Evolutionary conservation across 2,329 filamentous ascomycete species (phyloP), one percentile per base, ranked within the genome.

Genomic region (Pleomassaria siparia): DNA sequence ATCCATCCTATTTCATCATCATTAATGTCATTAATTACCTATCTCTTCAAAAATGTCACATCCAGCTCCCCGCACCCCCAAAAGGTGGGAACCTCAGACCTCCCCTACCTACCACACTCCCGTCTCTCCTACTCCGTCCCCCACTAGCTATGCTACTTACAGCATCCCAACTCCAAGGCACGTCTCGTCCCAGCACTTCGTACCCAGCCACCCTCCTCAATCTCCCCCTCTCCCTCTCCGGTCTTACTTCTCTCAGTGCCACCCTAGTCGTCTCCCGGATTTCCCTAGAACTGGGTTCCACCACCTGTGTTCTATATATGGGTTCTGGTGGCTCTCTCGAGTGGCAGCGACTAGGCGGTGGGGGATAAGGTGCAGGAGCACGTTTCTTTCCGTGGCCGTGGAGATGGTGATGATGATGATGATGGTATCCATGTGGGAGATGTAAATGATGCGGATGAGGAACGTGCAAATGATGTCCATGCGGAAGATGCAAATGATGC

Each of bases 121-220:
- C 44, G 2, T 15, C n/a, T 16, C 41, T 44, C 21, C 41, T 25
- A n/a, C 6, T 24, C n/a, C n/a, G 22, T 18, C 25, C 37, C 20
- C 15, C 22, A 32, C 60, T 61, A 3, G 54, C 57, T 3, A 56
- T 56, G 43, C 63, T 68, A 43, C 63, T 66, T 11, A 69, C 53
- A 25, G 64, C 67, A 21, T 69, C 66, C 66, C 66, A 69, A 44
- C 61, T 57, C 62, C 65, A 69, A 8, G 66, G 66, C 3, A 66
- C 59, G 26, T 62, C 54, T 22, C 40, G 50, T 1, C 64, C 59
- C n/a, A 66, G 25, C 1, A 67, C 59, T 20, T 69, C 61, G 29
- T 66, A 69, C 1, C 63, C 66, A 9, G 63, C 62, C 13, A 69
- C 63, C 29, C 63, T 47, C 20, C 63, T 49, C 44, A 67, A 30